Percentiles rank a stretch among this genome's conserved stretches.
Evolutionary conservation across 2,329 filamentous ascomycete species (phyloP).

Genomic region (Exophiala aquamarina): DNA sequence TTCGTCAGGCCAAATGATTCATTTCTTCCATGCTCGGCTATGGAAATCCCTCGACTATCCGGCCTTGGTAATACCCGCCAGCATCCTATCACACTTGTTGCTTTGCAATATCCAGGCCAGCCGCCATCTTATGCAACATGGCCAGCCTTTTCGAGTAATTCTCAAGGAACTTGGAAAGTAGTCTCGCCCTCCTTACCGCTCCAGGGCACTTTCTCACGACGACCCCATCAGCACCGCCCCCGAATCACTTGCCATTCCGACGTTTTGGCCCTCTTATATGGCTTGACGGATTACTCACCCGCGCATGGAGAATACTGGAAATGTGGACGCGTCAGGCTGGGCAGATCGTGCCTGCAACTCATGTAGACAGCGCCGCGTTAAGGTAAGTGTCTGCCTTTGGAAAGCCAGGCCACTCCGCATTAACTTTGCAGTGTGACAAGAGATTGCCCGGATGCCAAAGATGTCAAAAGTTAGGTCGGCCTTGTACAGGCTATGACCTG

Average conservation of each 20-base stretch:
- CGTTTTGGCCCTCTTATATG: background rate
- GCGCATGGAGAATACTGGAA: conserved; percentile 1
- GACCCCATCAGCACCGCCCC: too few relatives aligned
- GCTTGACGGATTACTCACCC: background rate
- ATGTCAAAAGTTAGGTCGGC: conserved; percentile 37
- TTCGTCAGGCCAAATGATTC: too few relatives aligned
- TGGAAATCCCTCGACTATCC: too few relatives aligned
- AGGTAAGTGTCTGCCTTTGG: conserved; percentile 10
- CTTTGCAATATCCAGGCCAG: background rate
- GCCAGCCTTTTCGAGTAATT: too few relatives aligned
- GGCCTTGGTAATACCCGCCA: too few relatives aligned
- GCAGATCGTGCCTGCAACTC: conserved; percentile 23
- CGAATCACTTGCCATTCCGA: too few relatives aligned
- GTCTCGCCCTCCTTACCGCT: too few relatives aligned
- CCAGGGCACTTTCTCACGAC: too few relatives aligned
- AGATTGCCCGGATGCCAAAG: conserved; percentile 39
- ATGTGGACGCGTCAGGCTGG: conserved; percentile 4
- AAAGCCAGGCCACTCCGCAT: background rate
- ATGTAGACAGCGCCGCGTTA: conserved; percentile 23
- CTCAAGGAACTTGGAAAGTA: too few relatives aligned
- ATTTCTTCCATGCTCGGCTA: too few relatives aligned
- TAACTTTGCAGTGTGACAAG: conserved; percentile 39
- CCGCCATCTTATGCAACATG: background rate
- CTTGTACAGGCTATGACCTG: conserved; percentile 44
- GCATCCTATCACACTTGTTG: background rate